Conservation (phyloP, 768 basidiomycete species). For the Mycena amicta region DNA sequence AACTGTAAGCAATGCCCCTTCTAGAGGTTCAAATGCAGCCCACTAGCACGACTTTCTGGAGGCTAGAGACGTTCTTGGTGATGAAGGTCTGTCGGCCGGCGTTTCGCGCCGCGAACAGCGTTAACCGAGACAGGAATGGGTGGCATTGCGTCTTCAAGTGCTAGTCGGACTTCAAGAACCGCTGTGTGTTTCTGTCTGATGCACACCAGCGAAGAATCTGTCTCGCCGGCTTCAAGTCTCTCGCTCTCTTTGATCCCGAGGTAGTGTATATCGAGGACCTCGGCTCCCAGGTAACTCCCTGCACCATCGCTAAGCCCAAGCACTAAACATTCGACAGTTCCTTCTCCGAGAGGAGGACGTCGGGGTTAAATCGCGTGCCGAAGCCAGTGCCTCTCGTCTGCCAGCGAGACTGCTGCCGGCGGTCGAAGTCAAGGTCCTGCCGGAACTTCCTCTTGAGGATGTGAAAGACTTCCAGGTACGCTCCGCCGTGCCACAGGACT, state of each 20-base stretch:
- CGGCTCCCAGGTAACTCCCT: constrained; percentile 57
- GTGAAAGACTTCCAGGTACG: constrained; percentile 24
- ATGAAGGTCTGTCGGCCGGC: not conserved
- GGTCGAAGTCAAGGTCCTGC: constrained; percentile 57
- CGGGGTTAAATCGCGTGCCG: constrained; percentile 62
- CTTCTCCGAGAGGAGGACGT: constrained; percentile 70
- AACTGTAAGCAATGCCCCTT: not conserved
- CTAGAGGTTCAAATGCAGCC: not conserved
- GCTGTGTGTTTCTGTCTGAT: not conserved
- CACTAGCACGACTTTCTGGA: not conserved
- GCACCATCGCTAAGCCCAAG: not conserved
- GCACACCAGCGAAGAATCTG: constrained; percentile 69
- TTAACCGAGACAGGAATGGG: not conserved
- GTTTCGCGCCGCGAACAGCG: not conserved
- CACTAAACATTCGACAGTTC: constrained; percentile 48
- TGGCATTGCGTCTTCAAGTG: constrained; percentile 78
- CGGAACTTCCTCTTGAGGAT: not conserved
- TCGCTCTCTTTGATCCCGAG: constrained; percentile 73
- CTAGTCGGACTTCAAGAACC: constrained; percentile 61
- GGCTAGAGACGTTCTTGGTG: not conserved
- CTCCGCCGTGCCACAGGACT: too few species aligned
- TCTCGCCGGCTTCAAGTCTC: constrained; percentile 77
- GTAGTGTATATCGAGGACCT: constrained; percentile 64
- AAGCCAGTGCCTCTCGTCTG: constrained; percentile 63
- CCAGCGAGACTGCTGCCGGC: constrained; percentile 79